phyloP scores from a whole-genome alignment of 2,329 filamentous ascomycete species.

The Ustilaginoidea virens region DNA sequence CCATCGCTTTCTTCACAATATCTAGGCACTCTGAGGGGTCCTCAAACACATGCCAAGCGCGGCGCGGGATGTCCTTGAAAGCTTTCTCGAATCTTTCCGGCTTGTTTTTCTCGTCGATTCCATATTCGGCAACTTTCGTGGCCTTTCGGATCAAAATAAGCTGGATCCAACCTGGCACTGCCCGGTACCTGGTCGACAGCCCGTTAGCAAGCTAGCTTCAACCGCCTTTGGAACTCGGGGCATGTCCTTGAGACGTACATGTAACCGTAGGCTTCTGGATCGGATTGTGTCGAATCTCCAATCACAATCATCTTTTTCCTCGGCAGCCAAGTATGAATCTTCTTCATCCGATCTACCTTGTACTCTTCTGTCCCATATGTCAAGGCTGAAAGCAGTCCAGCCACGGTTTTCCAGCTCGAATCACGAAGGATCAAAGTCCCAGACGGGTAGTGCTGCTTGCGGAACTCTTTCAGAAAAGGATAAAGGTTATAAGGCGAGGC shows the following conservation, averaged over 20 bases:
- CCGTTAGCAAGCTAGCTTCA: conserved; percentile 5
- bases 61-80: conserved; percentile 56
- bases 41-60: conserved; percentile 71
- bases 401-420: conserved; percentile 70
- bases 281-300: conserved; percentile 81
- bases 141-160: conserved; percentile 80
- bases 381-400: conserved; percentile 62
- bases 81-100: conserved; percentile 66
- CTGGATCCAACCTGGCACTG: conserved; percentile 60
- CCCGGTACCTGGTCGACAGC: conserved; percentile 31
- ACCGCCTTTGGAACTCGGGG: too few species aligned
- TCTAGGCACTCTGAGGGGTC: conserved; percentile 48
- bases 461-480: conserved; percentile 65
- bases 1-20: conserved; percentile 13
- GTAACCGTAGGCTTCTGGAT: conserved; percentile 80
- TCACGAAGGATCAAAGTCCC: conserved; percentile 79
- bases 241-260: conserved; percentile 44
- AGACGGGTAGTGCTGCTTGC: conserved; percentile 52
- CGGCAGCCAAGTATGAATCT: conserved; percentile 68
- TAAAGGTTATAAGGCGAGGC: conserved; percentile 93
- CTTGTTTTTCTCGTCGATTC: conserved; percentile 61
- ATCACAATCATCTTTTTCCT: conserved; percentile 66
- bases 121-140: conserved; percentile 50
- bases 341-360: conserved; percentile 66
- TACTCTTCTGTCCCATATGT: conserved; percentile 73